Base-by-base conservation (phyloP, 2,329 filamentous ascomycete species). In the Alternaria gansuensis region DNA sequence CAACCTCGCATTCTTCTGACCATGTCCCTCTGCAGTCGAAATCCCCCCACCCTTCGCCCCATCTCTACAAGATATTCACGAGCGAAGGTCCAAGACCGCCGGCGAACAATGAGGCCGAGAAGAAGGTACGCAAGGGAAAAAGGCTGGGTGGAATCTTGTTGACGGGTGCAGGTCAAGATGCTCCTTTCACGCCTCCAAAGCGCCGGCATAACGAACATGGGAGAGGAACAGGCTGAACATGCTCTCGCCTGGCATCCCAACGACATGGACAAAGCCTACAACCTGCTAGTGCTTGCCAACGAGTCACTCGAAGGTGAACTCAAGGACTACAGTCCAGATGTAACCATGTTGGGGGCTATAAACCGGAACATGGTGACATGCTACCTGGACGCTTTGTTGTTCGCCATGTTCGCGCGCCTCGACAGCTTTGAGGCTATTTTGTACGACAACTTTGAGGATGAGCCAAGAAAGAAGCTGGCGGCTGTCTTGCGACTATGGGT, bases 391-490 rank as follows among this genome's bases (percentile, higher is more conserved):
- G 86, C 94, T 0, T 81, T 98, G 23, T 84, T 99, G 1, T 98
- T 97, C 75, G 90, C 94, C 75, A 97, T 99, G 92, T 98, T 98
- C 75, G 90, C 91, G 17, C 89, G 91, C 60, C 83, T 97, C 36
- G 90, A 92, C 66, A 93, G 90, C 64, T 99, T 97, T 75, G 94
- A 98, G 77, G 92, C 90, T 48, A 96, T 98, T 83, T 83, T 97
- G 33, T 93, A 91, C 75, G 90, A 89, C 57, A 87, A 89, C 7
- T 91, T 92, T 62, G 84, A 88, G 26, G 90, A 95, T 60, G 87
- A 92, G 63, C 82, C 84, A 24, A 86, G 89, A 63, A 88, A 86
- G 67, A 91, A 88, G 67, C 81, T 99, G 52, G 89, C 89, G n/a
- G 88, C 88, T 9, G 78, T 96, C 23, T 77, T 98, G 49, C 86